phyloP scores from a whole-genome alignment of 352 stramenopile genomes.

The Globisporangium emineosum region DNA sequence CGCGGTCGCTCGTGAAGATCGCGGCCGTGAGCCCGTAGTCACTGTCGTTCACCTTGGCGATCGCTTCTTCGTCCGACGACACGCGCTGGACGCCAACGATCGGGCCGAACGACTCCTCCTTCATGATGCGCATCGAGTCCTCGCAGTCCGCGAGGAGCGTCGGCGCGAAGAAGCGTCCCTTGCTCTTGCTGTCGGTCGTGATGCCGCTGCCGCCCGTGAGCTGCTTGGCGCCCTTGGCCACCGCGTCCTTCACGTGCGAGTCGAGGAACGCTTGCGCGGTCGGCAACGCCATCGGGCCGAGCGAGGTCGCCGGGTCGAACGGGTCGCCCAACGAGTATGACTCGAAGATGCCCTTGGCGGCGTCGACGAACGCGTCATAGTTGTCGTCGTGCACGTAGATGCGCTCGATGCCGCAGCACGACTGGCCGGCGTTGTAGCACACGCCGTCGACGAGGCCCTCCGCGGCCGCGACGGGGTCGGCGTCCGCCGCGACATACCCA shows the following conservation, averaged over 20 bases:
- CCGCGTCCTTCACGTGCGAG: slow-evolving; percentile 62
- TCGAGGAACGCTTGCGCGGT: slow-evolving; percentile 45
- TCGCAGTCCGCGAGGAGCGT: slow-evolving; percentile 69
- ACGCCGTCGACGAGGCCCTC: slow-evolving; percentile 74
- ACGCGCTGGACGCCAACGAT: slow-evolving; percentile 78
- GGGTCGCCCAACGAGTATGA: slow-evolving; percentile 66
- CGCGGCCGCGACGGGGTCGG: slow-evolving; percentile 58
- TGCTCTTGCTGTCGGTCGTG: slow-evolving; percentile 40
- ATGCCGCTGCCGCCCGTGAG: slow-evolving; percentile 41
- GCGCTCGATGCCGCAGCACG: slow-evolving; percentile 78
- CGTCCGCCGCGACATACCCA: slow-evolving; percentile 69
- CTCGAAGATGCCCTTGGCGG: slow-evolving; percentile 61
- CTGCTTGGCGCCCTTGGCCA: slow-evolving; percentile 62
- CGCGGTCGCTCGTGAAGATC: slow-evolving; percentile 65
- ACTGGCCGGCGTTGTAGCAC: slow-evolving; percentile 86
- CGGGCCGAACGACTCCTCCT: slow-evolving; percentile 81
- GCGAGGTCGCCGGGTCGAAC: slow-evolving; percentile 47
- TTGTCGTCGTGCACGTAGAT: slow-evolving; percentile 83
- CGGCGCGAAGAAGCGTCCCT: slow-evolving; percentile 75
- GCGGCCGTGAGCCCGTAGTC: slow-evolving; percentile 76
- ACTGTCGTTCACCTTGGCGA: slow-evolving; percentile 79
- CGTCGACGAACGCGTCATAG: slow-evolving; percentile 77
- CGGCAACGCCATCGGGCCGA: slow-evolving; percentile 72
- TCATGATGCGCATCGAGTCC: slow-evolving; percentile 75
- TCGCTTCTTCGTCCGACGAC: slow-evolving; percentile 62